Conservation (phyloP, 495 filamentous ascomycete genomes). For the Hypomontagnella monticulosa region DNA sequence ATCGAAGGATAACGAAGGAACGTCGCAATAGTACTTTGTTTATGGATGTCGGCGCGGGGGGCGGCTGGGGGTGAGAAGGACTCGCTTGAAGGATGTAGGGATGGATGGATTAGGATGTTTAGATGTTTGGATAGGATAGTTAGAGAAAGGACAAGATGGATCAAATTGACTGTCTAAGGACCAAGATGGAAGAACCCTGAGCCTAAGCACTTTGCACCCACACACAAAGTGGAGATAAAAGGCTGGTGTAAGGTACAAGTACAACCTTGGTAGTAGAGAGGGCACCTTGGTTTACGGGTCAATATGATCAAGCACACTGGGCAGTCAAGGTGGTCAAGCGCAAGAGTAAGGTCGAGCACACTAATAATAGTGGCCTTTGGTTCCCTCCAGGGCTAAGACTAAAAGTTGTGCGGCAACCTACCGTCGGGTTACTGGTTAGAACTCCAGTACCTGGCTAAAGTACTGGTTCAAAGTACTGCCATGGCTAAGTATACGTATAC, state of each 20-base stretch:
- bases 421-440: too few relatives aligned
- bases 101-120: conserved; percentile 8
- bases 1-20: conserved; percentile 9
- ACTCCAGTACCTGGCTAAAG: too few relatives aligned
- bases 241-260: background rate
- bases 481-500: too few relatives aligned
- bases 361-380: conserved; percentile 6
- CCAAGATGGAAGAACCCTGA: conserved; percentile 40
- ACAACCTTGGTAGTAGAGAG: background rate
- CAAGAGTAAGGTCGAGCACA: conserved; percentile 12
- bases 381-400: conserved; percentile 14
- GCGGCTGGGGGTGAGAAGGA: background rate
- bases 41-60: too few relatives aligned
- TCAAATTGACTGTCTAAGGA: conserved; percentile 31
- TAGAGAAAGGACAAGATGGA: conserved; percentile 22
- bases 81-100: conserved; percentile 10
- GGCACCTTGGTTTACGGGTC: background rate
- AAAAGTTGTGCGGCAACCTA: conserved; percentile 20
- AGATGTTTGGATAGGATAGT: conserved; percentile 8
- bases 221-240: conserved; percentile 11
- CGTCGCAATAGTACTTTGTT: background rate
- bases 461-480: too few relatives aligned
- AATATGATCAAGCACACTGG: background rate
- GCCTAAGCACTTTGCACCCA: background rate
- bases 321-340: background rate